phyloP scores from a whole-genome alignment of 2,329 filamentous ascomycete species.

The Xylaria sp. region DNA sequence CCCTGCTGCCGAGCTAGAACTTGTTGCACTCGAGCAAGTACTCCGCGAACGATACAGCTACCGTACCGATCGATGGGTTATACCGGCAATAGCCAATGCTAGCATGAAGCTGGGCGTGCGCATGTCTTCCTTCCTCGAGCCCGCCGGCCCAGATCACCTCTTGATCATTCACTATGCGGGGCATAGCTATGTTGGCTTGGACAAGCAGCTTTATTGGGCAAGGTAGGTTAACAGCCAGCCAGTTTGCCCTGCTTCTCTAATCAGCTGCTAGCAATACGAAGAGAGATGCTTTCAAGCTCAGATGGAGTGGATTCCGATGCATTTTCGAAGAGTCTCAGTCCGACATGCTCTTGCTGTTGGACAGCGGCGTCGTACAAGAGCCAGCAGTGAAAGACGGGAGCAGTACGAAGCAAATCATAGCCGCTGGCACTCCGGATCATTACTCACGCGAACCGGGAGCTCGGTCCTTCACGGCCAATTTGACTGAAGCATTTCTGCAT shows the following conservation, averaged over 20 bases:
- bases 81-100: constrained; percentile 69
- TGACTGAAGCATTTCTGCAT: constrained; percentile 66
- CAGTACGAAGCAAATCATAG: constrained; percentile 71
- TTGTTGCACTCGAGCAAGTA: constrained; percentile 66
- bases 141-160: constrained; percentile 67
- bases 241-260: constrained; percentile 52
- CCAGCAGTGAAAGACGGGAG: constrained; percentile 61
- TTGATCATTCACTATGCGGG: constrained; percentile 74
- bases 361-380: constrained; percentile 69
- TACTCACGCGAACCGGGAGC: constrained; percentile 56
- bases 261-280: constrained; percentile 61
- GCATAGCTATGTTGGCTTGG: constrained; percentile 66
- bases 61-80: constrained; percentile 69
- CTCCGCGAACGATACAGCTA: constrained; percentile 71
- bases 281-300: constrained; percentile 69
- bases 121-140: constrained; percentile 69
- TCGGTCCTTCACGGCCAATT: constrained; percentile 68
- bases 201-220: constrained; percentile 74
- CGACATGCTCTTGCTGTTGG: constrained; percentile 71
- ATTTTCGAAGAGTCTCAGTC: constrained; percentile 71
- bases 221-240: constrained; percentile 62
- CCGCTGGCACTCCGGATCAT: constrained; percentile 67
- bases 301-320: constrained; percentile 72
- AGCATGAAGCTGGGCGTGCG: constrained; percentile 71
- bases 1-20: constrained; percentile 62